Base-by-base conservation (phyloP, 176 grass and related monocot genomes). In the Dactylis glomerata region DNA sequence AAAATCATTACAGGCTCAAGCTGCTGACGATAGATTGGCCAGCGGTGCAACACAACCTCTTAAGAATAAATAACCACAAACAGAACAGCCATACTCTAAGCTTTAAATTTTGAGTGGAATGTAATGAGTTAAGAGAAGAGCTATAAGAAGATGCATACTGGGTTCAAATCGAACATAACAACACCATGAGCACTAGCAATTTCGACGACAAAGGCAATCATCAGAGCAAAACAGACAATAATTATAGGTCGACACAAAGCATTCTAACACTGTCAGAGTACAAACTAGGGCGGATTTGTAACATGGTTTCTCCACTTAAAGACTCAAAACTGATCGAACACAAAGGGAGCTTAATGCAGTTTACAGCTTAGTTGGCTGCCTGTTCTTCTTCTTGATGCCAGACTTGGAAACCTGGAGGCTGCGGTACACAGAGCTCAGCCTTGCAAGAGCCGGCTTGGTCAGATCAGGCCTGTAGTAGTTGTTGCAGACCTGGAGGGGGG, bases 381-480 rank as follows among this genome's bases (percentile, higher is more conserved):
- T 92, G 57, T 94, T 95, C 86, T 89, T 95, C 89, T 95, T 99
- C 91, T 96, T 96, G 44, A 77, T 56, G 1, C 93, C 91, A 87
- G 93, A 93, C 87, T 92, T 96, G 63, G 96, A 68, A 26, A 96
- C 87, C 89, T 94, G 87, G 74, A 99, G 86, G 75, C 91, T 95
- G 69, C 93, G 89, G 75, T 99, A 86, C 50, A 99, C 89, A 0
- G 63, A 54, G 63, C 91, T 92, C 14, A 94, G 68, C 62, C 93
- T 89, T 2, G 88, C 93, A 37, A 96, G 92, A 58, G 93, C 87
- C 0, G 89, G 78, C 59, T 88, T 94, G n/a, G 93, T 94, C 56
- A 99, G 86, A 75, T 99, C 96, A 59, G 96, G 85, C 88, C 93
- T 92, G 74, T 99, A 99, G 81, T 92, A 83, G 67, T 90, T 92